Percentiles rank a stretch among this genome's conserved stretches.
These are phyloP conservation scores for Botrytis elliptica DNA, from an alignment of 2,329 filamentous ascomycete genomes.

Conservation along the genomic window DNA sequence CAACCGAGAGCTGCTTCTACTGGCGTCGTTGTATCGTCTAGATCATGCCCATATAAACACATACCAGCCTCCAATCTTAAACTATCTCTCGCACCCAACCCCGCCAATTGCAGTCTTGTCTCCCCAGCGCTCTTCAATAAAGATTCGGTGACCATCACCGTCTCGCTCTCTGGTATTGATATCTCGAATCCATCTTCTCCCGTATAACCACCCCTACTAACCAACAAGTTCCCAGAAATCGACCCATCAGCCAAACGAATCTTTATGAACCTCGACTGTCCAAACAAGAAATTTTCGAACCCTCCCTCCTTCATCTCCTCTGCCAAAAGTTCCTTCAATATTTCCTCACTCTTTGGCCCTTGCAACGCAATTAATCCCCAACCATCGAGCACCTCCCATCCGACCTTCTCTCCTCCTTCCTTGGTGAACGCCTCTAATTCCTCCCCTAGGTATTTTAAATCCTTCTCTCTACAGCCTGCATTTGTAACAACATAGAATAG, in stretches of 20 bases:
- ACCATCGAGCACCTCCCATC: constrained; percentile 68
- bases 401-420: constrained; percentile 55
- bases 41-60: constrained; percentile 99
- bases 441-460: constrained; percentile 70
- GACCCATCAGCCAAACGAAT: constrained; percentile 59
- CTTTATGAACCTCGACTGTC: constrained; percentile 65
- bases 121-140: constrained; percentile 53
- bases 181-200: constrained; percentile 99
- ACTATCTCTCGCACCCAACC: constrained; percentile 86
- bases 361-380: constrained; percentile 86
- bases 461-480: constrained; percentile 86
- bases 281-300: constrained; percentile 76
- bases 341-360: constrained; percentile 71
- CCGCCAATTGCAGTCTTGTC: constrained; percentile 70
- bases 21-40: constrained; percentile 74
- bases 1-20: constrained; percentile 68
- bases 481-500: constrained; percentile 94
- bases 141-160: constrained; percentile 64
- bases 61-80: constrained; percentile 94
- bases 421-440: constrained; percentile 63
- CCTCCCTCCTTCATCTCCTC: constrained; percentile 45
- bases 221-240: constrained; percentile 57
- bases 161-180: constrained; percentile 69
- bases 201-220: constrained; percentile 91
- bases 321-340: constrained; percentile 65